These are phyloP conservation scores for Fusarium verticillioides DNA, from an alignment of 2,329 filamentous ascomycete species.

Conservation along the genomic window DNA sequence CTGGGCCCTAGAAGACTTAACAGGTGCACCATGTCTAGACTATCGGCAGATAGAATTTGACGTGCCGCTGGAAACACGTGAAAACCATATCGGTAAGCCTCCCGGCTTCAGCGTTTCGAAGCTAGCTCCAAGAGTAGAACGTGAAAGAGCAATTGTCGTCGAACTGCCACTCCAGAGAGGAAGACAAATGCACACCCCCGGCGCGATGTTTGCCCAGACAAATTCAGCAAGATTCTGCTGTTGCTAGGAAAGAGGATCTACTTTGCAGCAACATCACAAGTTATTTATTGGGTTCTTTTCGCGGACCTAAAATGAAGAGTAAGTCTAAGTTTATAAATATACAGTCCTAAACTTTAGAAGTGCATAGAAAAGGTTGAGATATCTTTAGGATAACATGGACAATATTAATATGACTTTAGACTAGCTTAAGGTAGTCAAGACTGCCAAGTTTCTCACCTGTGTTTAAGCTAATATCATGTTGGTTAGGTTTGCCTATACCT, in stretches of 20 bases:
- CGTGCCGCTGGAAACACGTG: too few species aligned
- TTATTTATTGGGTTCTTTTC: background rate
- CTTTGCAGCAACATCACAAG: background rate
- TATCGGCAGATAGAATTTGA: too few species aligned
- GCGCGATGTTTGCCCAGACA: background rate
- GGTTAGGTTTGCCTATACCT: too few species aligned
- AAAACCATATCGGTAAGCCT: too few species aligned
- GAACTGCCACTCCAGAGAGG: background rate
- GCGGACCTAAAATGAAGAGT: background rate
- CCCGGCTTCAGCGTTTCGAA: too few species aligned
- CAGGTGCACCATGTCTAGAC: too few species aligned
- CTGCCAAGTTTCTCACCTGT: background rate
- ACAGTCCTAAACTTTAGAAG: background rate
- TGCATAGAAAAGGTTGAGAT: background rate
- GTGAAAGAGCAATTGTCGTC: background rate
- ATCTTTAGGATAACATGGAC: background rate
- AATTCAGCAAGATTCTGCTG: background rate
- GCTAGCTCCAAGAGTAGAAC: too few species aligned
- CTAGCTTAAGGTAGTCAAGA: background rate
- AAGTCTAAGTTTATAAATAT: background rate
- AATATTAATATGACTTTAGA: background rate
- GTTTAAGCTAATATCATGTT: too few species aligned
- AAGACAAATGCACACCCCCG: background rate
- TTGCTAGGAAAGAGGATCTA: background rate
- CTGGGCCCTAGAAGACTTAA: too few species aligned